Evolutionary conservation across 23 red algal species (phyloP).

Genomic region (Agarophyton chilense): DNA sequence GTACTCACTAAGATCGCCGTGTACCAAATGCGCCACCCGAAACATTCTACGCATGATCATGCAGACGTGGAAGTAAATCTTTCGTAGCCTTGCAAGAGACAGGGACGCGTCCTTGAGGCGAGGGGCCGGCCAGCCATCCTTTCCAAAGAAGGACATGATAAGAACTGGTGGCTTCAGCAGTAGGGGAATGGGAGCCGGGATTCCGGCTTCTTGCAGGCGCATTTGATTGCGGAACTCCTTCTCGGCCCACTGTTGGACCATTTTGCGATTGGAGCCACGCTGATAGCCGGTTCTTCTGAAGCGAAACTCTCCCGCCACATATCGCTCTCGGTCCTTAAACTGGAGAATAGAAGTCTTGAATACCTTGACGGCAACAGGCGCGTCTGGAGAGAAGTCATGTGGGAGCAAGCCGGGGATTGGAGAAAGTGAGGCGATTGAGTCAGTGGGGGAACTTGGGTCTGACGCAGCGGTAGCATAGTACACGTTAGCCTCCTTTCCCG

Average conservation of each 20-base stretch:
- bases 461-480: slow-evolving; percentile 74
- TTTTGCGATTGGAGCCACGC: slow-evolving; percentile 78
- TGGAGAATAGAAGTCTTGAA: slow-evolving; percentile 93
- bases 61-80: slow-evolving; percentile 70
- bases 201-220: slow-evolving; percentile 73
- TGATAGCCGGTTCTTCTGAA: slow-evolving; percentile 80
- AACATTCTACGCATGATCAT: slow-evolving; percentile 92
- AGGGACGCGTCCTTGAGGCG: slow-evolving; percentile 71
- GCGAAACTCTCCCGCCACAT: slow-evolving; percentile 92
- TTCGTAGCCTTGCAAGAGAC: slow-evolving; percentile 1
- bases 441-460: background rate
- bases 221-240: slow-evolving; percentile 97
- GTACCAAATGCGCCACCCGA: slow-evolving; percentile 83
- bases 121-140: slow-evolving; percentile 81
- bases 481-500: slow-evolving; percentile 98
- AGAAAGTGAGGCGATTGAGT: background rate
- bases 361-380: slow-evolving; percentile 84
- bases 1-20: slow-evolving; percentile 92
- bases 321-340: slow-evolving; percentile 94
- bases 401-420: slow-evolving; percentile 15
- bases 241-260: slow-evolving; percentile 97
- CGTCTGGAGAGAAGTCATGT: slow-evolving; percentile 21
- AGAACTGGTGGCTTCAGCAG: slow-evolving; percentile 83
- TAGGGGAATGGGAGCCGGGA: slow-evolving; percentile 74
- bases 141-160: slow-evolving; percentile 94